Percentiles rank a stretch among this genome's conserved stretches.
phyloP scores from a whole-genome alignment of 768 basidiomycete species.

The Auriscalpium vulgare region DNA sequence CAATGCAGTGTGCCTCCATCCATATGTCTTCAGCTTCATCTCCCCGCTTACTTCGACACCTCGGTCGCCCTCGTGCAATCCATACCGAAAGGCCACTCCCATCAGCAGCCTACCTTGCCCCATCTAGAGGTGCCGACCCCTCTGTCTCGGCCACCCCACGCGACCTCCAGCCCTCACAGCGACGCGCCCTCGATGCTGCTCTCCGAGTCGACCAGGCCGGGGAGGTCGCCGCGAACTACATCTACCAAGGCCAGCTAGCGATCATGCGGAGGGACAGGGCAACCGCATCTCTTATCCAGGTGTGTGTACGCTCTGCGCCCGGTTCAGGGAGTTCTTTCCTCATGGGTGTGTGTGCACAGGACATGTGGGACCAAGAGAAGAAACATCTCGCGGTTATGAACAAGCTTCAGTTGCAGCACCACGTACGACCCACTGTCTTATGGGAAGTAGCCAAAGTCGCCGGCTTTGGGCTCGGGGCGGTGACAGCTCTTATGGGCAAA shows the following conservation, averaged over 20 bases:
- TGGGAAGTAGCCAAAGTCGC: slow-evolving; percentile 80
- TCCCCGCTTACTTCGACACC: background rate
- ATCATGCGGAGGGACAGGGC: slow-evolving; percentile 54
- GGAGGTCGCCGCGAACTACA: slow-evolving; percentile 93
- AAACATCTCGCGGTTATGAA: slow-evolving; percentile 86
- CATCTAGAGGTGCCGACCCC: slow-evolving; percentile 25
- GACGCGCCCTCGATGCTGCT: slow-evolving; percentile 48
- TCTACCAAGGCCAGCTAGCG: slow-evolving; percentile 82
- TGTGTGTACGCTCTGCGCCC: slow-evolving; percentile 23
- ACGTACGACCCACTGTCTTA: slow-evolving; percentile 74
- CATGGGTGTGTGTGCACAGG: slow-evolving; percentile 36
- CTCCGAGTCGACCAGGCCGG: slow-evolving; percentile 93
- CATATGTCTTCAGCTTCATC: no score
- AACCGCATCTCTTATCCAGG: slow-evolving; percentile 67
- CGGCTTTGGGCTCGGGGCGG: slow-evolving; percentile 80
- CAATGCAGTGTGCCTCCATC: no score
- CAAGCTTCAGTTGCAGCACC: slow-evolving; percentile 76
- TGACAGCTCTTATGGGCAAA: slow-evolving; percentile 80
- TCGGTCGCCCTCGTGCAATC: background rate
- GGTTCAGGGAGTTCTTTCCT: slow-evolving; percentile 2
- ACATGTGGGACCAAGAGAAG: slow-evolving; percentile 97
- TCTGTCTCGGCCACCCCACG: slow-evolving; percentile 49
- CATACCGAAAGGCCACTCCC: slow-evolving; percentile 14
- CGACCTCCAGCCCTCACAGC: slow-evolving; percentile 41
- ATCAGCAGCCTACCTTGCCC: slow-evolving; percentile 44